phyloP scores from a whole-genome alignment of 1,284 basidiomycete species.

The Naganishia sp. region DNA sequence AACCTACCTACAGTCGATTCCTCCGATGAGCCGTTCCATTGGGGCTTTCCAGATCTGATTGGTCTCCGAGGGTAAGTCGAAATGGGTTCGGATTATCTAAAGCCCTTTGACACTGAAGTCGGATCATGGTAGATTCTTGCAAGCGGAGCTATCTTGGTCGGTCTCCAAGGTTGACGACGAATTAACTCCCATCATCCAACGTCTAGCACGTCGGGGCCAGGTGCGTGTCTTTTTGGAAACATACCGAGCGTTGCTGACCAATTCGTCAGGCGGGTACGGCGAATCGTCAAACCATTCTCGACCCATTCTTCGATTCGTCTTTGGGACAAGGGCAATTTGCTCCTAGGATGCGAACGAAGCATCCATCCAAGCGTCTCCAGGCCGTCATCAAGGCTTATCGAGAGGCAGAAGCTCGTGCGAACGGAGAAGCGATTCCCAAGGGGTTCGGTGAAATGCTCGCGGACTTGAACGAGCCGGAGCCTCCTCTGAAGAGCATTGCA shows the following conservation, averaged over 20 bases:
- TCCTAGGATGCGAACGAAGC: slow-evolving; percentile 75
- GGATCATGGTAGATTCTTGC: slow-evolving; percentile 66
- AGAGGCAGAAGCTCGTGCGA: slow-evolving; percentile 55
- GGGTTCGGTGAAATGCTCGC: slow-evolving; percentile 50
- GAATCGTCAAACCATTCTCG: slow-evolving; percentile 63
- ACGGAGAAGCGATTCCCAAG: slow-evolving; percentile 37
- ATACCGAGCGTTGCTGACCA: slow-evolving; percentile 7
- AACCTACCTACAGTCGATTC: slow-evolving; percentile 85
- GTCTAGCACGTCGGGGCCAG: slow-evolving; percentile 75
- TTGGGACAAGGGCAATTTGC: slow-evolving; percentile 63
- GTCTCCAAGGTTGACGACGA: slow-evolving; percentile 86
- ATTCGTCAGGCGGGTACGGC: slow-evolving; percentile 60
- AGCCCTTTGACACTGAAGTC: neutral
- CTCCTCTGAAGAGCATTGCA: slow-evolving; percentile 36
- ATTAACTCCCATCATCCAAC: slow-evolving; percentile 88
- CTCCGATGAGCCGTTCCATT: slow-evolving; percentile 92
- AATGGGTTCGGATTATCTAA: neutral
- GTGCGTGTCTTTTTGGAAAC: slow-evolving; percentile 51
- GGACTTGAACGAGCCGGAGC: slow-evolving; percentile 46
- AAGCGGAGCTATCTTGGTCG: slow-evolving; percentile 82
- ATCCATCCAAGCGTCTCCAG: slow-evolving; percentile 82
- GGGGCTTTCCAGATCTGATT: slow-evolving; percentile 94
- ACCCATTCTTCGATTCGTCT: slow-evolving; percentile 59
- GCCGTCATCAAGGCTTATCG: slow-evolving; percentile 83
- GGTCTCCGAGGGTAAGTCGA: slow-evolving; percentile 71